Percentiles rank a stretch among this genome's conserved stretches.
Conservation (phyloP, 495 filamentous ascomycete species). For the Tuber melanosporum region DNA sequence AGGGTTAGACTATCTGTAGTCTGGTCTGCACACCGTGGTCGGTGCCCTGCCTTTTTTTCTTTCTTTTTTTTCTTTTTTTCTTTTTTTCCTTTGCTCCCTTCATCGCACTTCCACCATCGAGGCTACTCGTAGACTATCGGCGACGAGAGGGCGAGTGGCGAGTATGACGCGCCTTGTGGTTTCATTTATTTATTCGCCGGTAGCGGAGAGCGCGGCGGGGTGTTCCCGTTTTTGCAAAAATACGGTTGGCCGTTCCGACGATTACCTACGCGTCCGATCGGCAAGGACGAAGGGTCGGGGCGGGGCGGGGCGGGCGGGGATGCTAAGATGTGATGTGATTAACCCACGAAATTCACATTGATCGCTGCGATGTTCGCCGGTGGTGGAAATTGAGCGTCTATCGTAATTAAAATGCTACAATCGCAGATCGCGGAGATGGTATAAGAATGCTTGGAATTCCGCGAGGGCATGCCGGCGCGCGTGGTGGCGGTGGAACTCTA, state of each 20-base stretch:
- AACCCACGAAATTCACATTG: not conserved
- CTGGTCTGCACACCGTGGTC: not conserved
- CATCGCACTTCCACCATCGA: not conserved
- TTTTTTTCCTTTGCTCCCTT: not conserved
- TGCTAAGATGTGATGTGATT: not conserved
- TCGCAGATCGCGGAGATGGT: not conserved
- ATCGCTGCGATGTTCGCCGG: not conserved
- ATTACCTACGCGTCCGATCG: not conserved
- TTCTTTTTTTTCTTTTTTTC: not conserved
- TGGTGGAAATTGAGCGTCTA: not conserved
- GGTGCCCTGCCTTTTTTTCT: not conserved
- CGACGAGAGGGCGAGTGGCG: not conserved
- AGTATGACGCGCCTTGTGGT: not conserved
- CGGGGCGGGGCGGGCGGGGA: not conserved
- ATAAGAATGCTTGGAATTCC: not conserved
- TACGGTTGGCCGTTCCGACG: no score
- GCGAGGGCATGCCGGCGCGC: not conserved
- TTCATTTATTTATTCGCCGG: not conserved
- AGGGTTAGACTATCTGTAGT: not conserved
- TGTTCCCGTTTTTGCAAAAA: no score
- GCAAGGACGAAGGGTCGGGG: not conserved
- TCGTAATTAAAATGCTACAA: not conserved
- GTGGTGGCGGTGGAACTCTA: not conserved
- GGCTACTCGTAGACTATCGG: not conserved
- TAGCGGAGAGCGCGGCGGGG: not conserved